Evolutionary conservation across 163 green algal species (phyloP), one percentile per base, ranked within the genome.

Genomic region (Volvox carteri): DNA sequence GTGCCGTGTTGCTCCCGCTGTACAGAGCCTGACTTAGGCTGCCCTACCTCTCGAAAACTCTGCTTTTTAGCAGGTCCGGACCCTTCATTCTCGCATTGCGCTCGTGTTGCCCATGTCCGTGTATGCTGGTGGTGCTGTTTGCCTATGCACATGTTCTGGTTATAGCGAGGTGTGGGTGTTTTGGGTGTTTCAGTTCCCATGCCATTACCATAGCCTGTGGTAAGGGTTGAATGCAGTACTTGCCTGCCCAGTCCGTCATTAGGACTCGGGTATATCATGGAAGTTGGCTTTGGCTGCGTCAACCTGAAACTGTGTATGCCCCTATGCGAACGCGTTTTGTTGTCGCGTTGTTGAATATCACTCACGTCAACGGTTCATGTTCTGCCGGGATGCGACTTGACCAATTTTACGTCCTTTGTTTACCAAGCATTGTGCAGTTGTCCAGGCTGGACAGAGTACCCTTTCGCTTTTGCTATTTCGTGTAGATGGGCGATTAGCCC

Each of bases 41-140:
- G 48, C 75, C 48, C 75, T 84, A 70, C 75, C 75, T 84, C 75
- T 84, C 75, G 75, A 84, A 84, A 70, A 48, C 46, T 84, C 75
- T 62, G 33, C 46, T 56, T 70, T 6, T 44, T 50, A 35, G 75
- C 75, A 84, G 73, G 52, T 56, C 46, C 75, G 75, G 48, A 84
- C 75, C 48, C 75, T 84, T 84, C 75, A 84, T 84, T 84, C 73
- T 80, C 75, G 75, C 75, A 84, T 84, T 84, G 75, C 21, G 46
- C 75, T 84, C 48, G 75, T 84, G 75, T 84, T 70, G n/a, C 48
- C 75, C 46, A 6, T 42, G 37, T 50, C 21, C 42, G 75, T 84
- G 75, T 84, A 84, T 48, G 75, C 75, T 84, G 75, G 75, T 84
- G 75, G 75, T 84, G 75, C 50, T 84, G 46, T 30, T 70, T 84